A percentile compares a stretch with the other conserved stretches of the same genome.
Conservation (phyloP, 306 rosid species). For the Cercis canadensis region DNA sequence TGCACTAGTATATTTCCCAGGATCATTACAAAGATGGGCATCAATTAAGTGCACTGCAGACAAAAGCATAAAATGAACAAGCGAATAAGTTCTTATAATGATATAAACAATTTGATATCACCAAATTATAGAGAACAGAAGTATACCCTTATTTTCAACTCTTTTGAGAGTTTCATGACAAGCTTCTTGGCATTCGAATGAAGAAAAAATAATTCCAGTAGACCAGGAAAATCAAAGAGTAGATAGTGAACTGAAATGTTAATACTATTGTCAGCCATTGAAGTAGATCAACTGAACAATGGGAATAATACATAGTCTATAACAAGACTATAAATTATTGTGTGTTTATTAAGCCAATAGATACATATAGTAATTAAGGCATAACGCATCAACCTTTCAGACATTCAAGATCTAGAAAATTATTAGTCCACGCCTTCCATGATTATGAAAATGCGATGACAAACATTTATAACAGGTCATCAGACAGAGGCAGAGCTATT, state of each 20-base stretch:
- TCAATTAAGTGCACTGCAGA: slow-evolving; percentile 91
- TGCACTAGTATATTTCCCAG: slow-evolving; percentile 90
- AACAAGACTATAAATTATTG: no score
- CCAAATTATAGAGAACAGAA: slow-evolving; percentile 27
- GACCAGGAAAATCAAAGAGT: slow-evolving; percentile 98
- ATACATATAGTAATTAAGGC: no score
- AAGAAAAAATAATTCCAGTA: slow-evolving; percentile 89
- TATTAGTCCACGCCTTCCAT: no score
- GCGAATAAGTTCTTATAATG: slow-evolving; percentile 34
- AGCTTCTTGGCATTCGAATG: slow-evolving; percentile 84
- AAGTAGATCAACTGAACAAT: slow-evolving; percentile 24
- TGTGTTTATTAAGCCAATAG: no score
- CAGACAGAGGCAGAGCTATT: no score
- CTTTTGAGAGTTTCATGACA: slow-evolving; percentile 76
- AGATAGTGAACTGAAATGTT: slow-evolving; percentile 84
- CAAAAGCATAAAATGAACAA: slow-evolving; percentile 70
- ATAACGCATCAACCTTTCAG: no score
- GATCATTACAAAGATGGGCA: slow-evolving; percentile 95
- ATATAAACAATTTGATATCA: slow-evolving; percentile 29
- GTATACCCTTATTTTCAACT: slow-evolving; percentile 77
- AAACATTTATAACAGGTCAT: no score
- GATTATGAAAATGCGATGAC: no score
- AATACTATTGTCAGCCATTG: slow-evolving; percentile 35
- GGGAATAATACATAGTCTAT: no score
- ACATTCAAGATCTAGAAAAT: no score